A percentile compares a stretch with the other conserved stretches of the same genome.
Conservation (phyloP, 257 asterid species). For the Forsythia viridissima region DNA sequence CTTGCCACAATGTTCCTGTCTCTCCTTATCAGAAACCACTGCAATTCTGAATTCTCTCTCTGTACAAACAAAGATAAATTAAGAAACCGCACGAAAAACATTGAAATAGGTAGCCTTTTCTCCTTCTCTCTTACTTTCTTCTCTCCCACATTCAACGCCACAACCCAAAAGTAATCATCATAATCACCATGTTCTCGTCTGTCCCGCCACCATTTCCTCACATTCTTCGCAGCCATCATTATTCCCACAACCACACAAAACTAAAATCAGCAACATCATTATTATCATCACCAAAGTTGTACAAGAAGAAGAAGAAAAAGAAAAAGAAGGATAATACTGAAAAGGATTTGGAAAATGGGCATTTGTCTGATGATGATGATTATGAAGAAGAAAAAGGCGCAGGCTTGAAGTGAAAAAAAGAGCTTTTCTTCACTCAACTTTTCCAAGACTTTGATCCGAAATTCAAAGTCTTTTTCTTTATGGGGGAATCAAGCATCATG, state of each 20-base stretch:
- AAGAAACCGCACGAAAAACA: slow-evolving; percentile 39
- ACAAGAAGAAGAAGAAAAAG: neutral
- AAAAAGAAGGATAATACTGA: slow-evolving; percentile 1
- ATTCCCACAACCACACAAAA: slow-evolving; percentile 22
- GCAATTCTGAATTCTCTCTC: neutral
- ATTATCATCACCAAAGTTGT: slow-evolving; percentile 18
- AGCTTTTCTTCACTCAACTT: slow-evolving; percentile 10
- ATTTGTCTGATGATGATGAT: slow-evolving; percentile 22
- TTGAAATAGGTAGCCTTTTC: neutral
- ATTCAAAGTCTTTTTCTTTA: slow-evolving; percentile 16
- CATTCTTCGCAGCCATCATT: slow-evolving; percentile 38
- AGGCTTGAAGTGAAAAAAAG: neutral
- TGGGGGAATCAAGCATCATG: slow-evolving; percentile 70
- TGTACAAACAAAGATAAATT: slow-evolving; percentile 11
- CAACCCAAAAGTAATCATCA: slow-evolving; percentile 40
- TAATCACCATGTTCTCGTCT: slow-evolving; percentile 23
- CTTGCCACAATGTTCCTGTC: slow-evolving; percentile 17
- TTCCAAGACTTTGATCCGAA: slow-evolving; percentile 9
- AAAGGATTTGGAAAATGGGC: slow-evolving; percentile 20
- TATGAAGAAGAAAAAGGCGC: slow-evolving; percentile 8
- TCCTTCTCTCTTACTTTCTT: neutral
- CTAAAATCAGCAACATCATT: slow-evolving; percentile 31
- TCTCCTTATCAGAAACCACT: slow-evolving; percentile 1
- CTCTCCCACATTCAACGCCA: slow-evolving; percentile 24
- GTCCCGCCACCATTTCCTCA: slow-evolving; percentile 1